Base-by-base conservation (phyloP, 2,329 filamentous ascomycete genomes). In the Apiospora aurea region DNA sequence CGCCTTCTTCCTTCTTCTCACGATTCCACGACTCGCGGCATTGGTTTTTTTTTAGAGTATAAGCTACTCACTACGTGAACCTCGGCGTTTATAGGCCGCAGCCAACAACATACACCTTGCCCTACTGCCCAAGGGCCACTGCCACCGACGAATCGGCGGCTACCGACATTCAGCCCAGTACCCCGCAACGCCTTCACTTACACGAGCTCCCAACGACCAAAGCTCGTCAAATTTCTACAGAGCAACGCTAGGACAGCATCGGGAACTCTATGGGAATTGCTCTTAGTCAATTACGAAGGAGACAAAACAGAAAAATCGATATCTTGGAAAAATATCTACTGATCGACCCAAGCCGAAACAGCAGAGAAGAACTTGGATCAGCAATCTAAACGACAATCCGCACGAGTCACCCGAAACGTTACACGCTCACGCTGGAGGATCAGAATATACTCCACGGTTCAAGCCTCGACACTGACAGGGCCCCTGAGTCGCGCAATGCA, bases 151-250 rank as follows among this genome's bases (percentile, higher is more conserved):
- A 61, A 61, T 38, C 53, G 34, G 34, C 34, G 57, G 57, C 57
- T 64, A 21, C 34, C 18, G 38, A n/a, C 57, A 64, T 64, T 10
- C n/a, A 34, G n/a, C 34, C 18, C 53, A 61, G 34, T 64, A 64
- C 57, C 57, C 34, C 57, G 57, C 57, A 64, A 64, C 57, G 57
- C 57, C 57, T n/a, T 41, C 57, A 64, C 57, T 64, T 64, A 64
- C 57, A 64, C 57, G 57, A 41, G 34, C 57, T 41, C 21, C 51
- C 16, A 18, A 53, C 51, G 53, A 38, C 29, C 51, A 34, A 57
- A 57, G 29, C 51, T 61, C 53, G 7, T 11, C 53, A 64, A 41
- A 6, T 14, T 49, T 4, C 4, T 24, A 24, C 21, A n/a, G 34
- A 41, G 34, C 57, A 64, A 64, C 57, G 57, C 57, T 64, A 24